Conservation (phyloP, 2,329 filamentous ascomycete species). For the Hirsutella minnesotensis region DNA sequence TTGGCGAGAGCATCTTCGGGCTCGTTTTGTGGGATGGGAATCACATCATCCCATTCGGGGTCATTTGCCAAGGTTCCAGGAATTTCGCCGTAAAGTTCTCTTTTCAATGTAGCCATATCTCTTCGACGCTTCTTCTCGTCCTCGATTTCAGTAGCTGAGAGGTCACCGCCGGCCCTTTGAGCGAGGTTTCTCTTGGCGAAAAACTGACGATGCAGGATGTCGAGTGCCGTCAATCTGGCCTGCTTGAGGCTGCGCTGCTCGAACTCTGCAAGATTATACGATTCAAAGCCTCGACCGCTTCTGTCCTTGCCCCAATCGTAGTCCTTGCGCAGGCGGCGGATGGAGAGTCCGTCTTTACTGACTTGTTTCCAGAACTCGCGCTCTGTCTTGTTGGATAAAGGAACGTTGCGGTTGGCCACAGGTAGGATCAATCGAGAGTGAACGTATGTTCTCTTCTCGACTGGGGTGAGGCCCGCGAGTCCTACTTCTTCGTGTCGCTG, state of each 20-base stretch:
- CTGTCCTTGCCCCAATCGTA: slow-evolving; percentile 40
- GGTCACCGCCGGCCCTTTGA: slow-evolving; percentile 10
- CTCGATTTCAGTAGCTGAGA: slow-evolving; percentile 27
- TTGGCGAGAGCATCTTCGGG: slow-evolving; percentile 75
- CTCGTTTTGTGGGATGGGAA: slow-evolving; percentile 74
- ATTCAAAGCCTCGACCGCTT: slow-evolving; percentile 34
- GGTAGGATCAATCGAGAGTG: slow-evolving; percentile 33
- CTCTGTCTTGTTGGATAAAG: slow-evolving; percentile 33
- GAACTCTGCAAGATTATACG: slow-evolving; percentile 35
- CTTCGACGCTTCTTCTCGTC: slow-evolving; percentile 33
- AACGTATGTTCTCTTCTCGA: slow-evolving; percentile 37
- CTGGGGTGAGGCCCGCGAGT: slow-evolving; percentile 30
- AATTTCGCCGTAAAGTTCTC: slow-evolving; percentile 40
- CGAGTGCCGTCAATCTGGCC: slow-evolving; percentile 28
- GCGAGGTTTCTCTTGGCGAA: slow-evolving; percentile 22
- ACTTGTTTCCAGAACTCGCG: slow-evolving; percentile 47
- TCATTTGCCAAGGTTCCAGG: slow-evolving; percentile 41
- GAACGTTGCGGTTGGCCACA: slow-evolving; percentile 22
- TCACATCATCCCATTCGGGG: slow-evolving; percentile 72
- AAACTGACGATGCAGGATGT: slow-evolving; percentile 33
- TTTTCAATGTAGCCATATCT: slow-evolving; percentile 38
- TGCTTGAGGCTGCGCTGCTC: slow-evolving; percentile 29
- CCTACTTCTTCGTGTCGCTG: slow-evolving; percentile 31
- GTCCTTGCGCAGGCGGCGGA: slow-evolving; percentile 27
- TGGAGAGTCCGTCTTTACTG: slow-evolving; percentile 37